Percentiles rank a stretch among this genome's conserved stretches.
These are phyloP conservation scores for Boletus semigastroideus DNA, from an alignment of 1,284 basidiomycete species.

Conservation along the genomic window DNA sequence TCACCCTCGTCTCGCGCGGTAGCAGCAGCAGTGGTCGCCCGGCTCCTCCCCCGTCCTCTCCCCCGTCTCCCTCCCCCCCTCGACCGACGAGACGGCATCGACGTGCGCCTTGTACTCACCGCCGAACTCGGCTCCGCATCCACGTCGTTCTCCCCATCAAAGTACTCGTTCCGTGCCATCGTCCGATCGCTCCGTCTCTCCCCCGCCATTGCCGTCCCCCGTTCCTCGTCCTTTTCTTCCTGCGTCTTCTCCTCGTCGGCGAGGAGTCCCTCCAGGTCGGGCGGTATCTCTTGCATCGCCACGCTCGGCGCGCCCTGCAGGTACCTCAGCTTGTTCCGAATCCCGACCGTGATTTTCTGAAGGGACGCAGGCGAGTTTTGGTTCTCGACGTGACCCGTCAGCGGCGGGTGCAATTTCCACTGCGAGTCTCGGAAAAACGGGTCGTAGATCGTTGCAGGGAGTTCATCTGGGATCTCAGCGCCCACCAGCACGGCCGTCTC, in stretches of 20 bases:
- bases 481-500: slow-evolving; percentile 95
- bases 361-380: slow-evolving; percentile 82
- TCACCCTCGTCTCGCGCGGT: slow-evolving; percentile 26
- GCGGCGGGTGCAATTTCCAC: slow-evolving; percentile 90
- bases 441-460: slow-evolving; percentile 90
- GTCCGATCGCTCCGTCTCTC: slow-evolving; percentile 55
- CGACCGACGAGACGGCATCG: slow-evolving; percentile 26
- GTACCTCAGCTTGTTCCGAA: slow-evolving; percentile 91
- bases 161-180: slow-evolving; percentile 64
- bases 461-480: slow-evolving; percentile 78
- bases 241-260: slow-evolving; percentile 71
- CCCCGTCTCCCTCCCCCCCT: slow-evolving; percentile 30
- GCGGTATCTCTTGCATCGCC: slow-evolving; percentile 95
- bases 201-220: slow-evolving; percentile 55
- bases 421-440: slow-evolving; percentile 90
- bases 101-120: slow-evolving; percentile 14
- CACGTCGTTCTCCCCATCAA: slow-evolving; percentile 69
- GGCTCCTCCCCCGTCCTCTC: slow-evolving; percentile 30
- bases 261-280: slow-evolving; percentile 81
- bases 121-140: slow-evolving; percentile 44
- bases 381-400: slow-evolving; percentile 91
- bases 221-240: slow-evolving; percentile 73
- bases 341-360: slow-evolving; percentile 82
- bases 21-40: slow-evolving; percentile 11
- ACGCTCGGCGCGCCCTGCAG: slow-evolving; percentile 95